Evolutionary conservation across 2,329 filamentous ascomycete genomes (phyloP).

Genomic region (Cercospora citrullina): DNA sequence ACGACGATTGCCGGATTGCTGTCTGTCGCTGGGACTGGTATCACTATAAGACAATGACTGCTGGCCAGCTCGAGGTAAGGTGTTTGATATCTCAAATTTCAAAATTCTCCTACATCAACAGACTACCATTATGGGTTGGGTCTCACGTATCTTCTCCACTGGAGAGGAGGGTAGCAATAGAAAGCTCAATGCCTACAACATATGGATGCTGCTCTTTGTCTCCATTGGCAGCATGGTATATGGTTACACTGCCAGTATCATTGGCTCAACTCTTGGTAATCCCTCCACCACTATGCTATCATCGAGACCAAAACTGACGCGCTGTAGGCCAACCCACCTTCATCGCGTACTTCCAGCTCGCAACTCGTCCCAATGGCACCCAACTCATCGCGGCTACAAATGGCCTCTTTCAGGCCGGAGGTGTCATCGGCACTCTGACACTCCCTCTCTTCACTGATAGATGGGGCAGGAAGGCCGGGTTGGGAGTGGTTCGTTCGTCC

Average conservation of each 20-base stretch:
- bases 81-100: neutral
- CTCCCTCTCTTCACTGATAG: conserved; percentile 25
- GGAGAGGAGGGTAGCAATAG: conserved; percentile 5
- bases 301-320: neutral
- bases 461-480: conserved; percentile 24
- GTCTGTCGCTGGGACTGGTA: neutral
- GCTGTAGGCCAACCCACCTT: conserved; percentile 27
- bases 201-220: conserved; percentile 26
- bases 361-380: conserved; percentile 26
- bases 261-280: conserved; percentile 25
- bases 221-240: conserved; percentile 23
- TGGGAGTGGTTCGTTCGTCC: conserved; percentile 18
- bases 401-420: conserved; percentile 29
- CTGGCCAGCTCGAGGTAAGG: neutral
- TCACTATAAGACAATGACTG: neutral
- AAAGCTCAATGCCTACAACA: conserved; percentile 21
- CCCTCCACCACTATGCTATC: neutral
- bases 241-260: conserved; percentile 26
- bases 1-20: neutral
- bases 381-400: conserved; percentile 26
- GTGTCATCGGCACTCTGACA: conserved; percentile 25
- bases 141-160: conserved; percentile 10
- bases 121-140: neutral
- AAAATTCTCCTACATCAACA: neutral
- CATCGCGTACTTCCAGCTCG: conserved; percentile 28